These are phyloP conservation scores for Schwanniomyces occidentalis DNA, from an alignment of 805 yeast genomes.

Conservation along the genomic window DNA sequence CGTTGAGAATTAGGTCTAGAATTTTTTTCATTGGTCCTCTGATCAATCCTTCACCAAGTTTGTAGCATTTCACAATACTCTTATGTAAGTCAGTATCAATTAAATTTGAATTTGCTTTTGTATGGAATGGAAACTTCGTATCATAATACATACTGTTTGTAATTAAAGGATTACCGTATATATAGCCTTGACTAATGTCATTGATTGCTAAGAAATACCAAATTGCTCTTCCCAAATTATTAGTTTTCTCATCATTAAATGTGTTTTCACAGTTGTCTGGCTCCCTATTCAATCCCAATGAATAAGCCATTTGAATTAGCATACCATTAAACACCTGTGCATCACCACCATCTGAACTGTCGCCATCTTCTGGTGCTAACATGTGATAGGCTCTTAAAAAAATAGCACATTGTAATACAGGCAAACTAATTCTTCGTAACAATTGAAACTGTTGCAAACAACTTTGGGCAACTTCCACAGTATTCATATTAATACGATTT, in stretches of 20 bases:
- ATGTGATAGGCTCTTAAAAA: slow-evolving; percentile 54
- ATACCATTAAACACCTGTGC: slow-evolving; percentile 23
- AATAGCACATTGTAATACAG: slow-evolving; percentile 60
- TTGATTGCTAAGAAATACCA: slow-evolving; percentile 50
- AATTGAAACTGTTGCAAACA: slow-evolving; percentile 51
- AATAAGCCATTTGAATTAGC: slow-evolving; percentile 45
- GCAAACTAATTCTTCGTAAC: slow-evolving; percentile 45
- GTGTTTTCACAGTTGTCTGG: slow-evolving; percentile 40
- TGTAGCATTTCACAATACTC: slow-evolving; percentile 29
- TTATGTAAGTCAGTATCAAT: slow-evolving; percentile 39
- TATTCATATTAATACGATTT: slow-evolving; percentile 40
- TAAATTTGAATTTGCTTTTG: slow-evolving; percentile 32
- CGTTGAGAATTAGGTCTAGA: slow-evolving; percentile 33
- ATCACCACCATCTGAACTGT: slow-evolving; percentile 38
- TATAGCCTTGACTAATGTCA: slow-evolving; percentile 44
- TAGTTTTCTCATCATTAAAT: slow-evolving; percentile 19
- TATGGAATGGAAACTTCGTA: slow-evolving; percentile 44
- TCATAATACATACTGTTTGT: slow-evolving; percentile 43
- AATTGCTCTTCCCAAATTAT: slow-evolving; percentile 51
- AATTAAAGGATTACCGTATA: slow-evolving; percentile 46
- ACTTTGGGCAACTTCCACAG: slow-evolving; percentile 45
- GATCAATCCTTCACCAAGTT: slow-evolving; percentile 24
- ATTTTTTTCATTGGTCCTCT: slow-evolving; percentile 31
- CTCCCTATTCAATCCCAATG: slow-evolving; percentile 49
- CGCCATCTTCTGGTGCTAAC: slow-evolving; percentile 56